These are phyloP conservation scores for Fusarium sp. DNA, from an alignment of 2,329 filamentous ascomycete species.

Conservation along the genomic window DNA sequence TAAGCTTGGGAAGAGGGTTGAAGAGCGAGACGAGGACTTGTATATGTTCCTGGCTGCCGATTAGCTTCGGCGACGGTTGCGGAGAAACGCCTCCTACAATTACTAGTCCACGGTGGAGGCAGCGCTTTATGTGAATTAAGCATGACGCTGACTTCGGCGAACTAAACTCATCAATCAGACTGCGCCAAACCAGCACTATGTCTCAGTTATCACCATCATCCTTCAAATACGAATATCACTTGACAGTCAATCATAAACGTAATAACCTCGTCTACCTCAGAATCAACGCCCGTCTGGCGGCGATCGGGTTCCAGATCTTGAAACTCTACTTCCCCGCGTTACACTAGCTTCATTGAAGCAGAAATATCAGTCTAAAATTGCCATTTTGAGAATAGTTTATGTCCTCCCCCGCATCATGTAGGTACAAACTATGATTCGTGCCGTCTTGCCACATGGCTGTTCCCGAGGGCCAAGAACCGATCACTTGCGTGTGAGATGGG, in stretches of 20 bases:
- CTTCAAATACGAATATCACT: background rate
- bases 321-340: background rate
- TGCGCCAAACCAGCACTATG: background rate
- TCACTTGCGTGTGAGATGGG: background rate
- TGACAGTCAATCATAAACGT: background rate
- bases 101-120: background rate
- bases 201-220: background rate
- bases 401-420: background rate
- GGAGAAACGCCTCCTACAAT: background rate
- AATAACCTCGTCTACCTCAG: background rate
- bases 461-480: background rate
- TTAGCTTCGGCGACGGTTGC: background rate
- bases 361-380: constrained; percentile 32
- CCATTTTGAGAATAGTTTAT: constrained; percentile 12
- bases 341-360: background rate
- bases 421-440: constrained; percentile 6
- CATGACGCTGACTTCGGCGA: background rate
- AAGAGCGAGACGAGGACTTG: background rate
- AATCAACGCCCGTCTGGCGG: background rate
- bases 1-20: background rate
- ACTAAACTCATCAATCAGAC: background rate
- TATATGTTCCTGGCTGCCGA: background rate
- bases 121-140: background rate
- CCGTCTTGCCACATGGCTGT: background rate
- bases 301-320: background rate